Evolutionary conservation across 345 rosid genomes (phyloP), one percentile per base, ranked within the genome.

Genomic region (Arabis hirsuta): DNA sequence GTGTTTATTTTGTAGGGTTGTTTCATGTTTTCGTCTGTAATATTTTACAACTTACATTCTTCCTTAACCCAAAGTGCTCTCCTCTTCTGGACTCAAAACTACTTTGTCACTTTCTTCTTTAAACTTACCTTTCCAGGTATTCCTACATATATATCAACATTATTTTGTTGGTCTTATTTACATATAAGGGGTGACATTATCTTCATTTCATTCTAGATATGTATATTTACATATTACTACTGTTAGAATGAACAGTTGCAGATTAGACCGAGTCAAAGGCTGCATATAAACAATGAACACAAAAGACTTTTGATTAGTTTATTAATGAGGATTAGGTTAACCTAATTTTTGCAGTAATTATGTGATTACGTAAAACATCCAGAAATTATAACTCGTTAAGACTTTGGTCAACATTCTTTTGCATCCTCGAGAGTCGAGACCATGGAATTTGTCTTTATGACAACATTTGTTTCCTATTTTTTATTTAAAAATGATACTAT

Each of bases 1-100:
- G 73, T 74, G 73, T 76, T 62, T 54, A 48, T 57, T 22, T 62
- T 76, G 60, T 76, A 76, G 74, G 74, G 24, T 69, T 76, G 65
- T 61, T 76, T 62, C 58, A 46, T 62, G 65, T 55, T 62, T 54
- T 61, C 2, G 29, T 55, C 58, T 55, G 71, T 76, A 69, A 63
- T 62, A 76, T 55, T 47, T 14, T 38, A 39, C 60, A 55, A 39
- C 55, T 70, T 55, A 24, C 58, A 61, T 69, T 69, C 69, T 69
- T 69, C 69, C 65, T 76, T 36, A 52, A 68, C 56, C 13, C 50
- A 61, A 60, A 44, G 51, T 53, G 13, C 51, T 58, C 39, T 65
- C 14, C 47, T 57, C 62, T 16, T 60, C 4, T 52, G 52, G 44
- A 74, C 73, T 67, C 42, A 53, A 36, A 53, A 44, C 7, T 53